Evolutionary conservation across 2,329 filamentous ascomycete genomes (phyloP).

Genomic region (Whalleya microplaca): DNA sequence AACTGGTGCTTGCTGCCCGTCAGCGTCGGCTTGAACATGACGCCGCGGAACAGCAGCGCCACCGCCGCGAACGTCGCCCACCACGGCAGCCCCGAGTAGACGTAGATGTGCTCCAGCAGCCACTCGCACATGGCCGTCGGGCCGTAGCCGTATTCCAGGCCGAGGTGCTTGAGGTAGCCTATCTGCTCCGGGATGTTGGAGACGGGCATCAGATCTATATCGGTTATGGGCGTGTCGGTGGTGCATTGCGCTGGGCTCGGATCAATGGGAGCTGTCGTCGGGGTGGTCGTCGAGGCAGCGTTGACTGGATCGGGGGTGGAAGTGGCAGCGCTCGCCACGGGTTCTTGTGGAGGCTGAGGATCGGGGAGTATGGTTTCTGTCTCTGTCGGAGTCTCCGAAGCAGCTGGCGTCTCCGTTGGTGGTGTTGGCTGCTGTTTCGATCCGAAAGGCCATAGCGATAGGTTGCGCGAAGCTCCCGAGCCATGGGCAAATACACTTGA

Average conservation of each 20-base stretch:
- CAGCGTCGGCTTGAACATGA: constrained; percentile 69
- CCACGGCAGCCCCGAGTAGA: constrained; percentile 79
- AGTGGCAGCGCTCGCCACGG: constrained; percentile 12
- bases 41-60: constrained; percentile 65
- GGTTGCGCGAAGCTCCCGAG: constrained; percentile 34
- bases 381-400: constrained; percentile 18
- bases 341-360: constrained; percentile 5
- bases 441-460: constrained; percentile 39
- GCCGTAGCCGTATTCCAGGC: constrained; percentile 86
- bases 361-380: too few species aligned
- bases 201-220: constrained; percentile 46
- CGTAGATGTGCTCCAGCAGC: constrained; percentile 79
- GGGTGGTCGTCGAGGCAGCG: constrained; percentile 6
- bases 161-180: constrained; percentile 81
- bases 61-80: constrained; percentile 72
- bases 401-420: constrained; percentile 20
- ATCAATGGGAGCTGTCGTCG: constrained; percentile 7
- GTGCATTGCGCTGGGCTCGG: constrained; percentile 33
- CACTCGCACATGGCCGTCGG: constrained; percentile 75
- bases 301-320: constrained; percentile 9
- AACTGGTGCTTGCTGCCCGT: constrained; percentile 64
- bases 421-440: constrained; percentile 27
- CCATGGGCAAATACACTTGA: constrained; percentile 34
- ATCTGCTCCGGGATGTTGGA: constrained; percentile 72
- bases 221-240: constrained; percentile 37